Conservation (phyloP, 192 early-diverging fungal species). For the Gamsiella multidivaricata region DNA sequence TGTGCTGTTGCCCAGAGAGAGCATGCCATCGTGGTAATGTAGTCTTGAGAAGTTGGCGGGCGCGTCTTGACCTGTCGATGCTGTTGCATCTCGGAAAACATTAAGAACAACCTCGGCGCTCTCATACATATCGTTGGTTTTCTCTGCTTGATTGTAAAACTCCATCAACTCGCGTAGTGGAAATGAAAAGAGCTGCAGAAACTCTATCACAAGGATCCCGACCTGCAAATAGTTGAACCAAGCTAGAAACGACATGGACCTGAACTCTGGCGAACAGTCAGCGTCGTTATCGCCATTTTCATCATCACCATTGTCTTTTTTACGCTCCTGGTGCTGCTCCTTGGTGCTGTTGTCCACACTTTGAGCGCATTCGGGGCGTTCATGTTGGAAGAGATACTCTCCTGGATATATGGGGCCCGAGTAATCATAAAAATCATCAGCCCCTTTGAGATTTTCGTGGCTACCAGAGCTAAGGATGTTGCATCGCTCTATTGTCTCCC, state of each 20-base stretch:
- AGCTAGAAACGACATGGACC: constrained; percentile 33
- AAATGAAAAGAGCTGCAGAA: constrained; percentile 83
- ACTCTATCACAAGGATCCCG: constrained; percentile 76
- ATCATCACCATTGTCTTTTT: constrained; percentile 18
- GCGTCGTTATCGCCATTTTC: constrained; percentile 20
- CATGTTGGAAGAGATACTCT: too few relatives aligned
- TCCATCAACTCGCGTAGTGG: constrained; percentile 78
- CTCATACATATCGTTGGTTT: constrained; percentile 27
- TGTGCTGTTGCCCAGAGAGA: constrained; percentile 28
- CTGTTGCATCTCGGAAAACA: background rate
- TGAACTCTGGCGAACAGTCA: constrained; percentile 44
- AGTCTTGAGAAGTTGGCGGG: background rate
- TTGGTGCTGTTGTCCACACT: background rate
- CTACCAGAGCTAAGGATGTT: too few relatives aligned
- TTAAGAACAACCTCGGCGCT: constrained; percentile 23
- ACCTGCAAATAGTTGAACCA: constrained; percentile 81
- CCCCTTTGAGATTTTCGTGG: background rate
- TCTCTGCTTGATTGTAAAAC: constrained; percentile 47
- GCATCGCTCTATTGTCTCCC: too few relatives aligned
- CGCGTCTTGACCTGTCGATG: background rate
- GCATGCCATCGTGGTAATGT: constrained; percentile 8
- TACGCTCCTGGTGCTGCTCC: background rate
- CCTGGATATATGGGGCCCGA: too few relatives aligned
- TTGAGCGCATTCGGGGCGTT: too few relatives aligned
- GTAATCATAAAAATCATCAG: background rate